A percentile compares a stretch with the other conserved stretches of the same genome.
phyloP scores from a whole-genome alignment of 116 monocot species.

The Phalaenopsis hybrid region DNA sequence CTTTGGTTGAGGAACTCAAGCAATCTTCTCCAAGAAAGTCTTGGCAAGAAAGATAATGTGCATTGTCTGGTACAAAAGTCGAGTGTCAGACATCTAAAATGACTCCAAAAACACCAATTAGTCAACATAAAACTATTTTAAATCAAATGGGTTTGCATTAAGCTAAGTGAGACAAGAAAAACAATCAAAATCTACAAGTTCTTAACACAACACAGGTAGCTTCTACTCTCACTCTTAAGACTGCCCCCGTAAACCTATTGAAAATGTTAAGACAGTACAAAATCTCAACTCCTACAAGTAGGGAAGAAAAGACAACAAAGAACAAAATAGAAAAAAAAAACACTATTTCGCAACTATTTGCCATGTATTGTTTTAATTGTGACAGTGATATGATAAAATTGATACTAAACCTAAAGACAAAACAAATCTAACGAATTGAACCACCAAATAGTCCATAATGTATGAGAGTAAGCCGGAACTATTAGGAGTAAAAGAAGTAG shows the following conservation, averaged over 20 bases:
- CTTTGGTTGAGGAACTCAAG: no score
- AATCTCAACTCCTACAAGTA: background rate
- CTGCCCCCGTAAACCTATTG: background rate
- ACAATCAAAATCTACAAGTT: no score
- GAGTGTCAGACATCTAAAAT: background rate
- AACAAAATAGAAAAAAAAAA: no score
- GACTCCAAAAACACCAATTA: background rate
- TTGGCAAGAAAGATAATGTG: no score
- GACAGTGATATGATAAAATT: background rate
- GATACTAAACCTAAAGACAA: background rate
- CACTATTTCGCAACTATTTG: background rate
- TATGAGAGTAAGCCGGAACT: background rate
- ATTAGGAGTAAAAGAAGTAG: background rate
- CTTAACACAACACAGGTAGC: no score
- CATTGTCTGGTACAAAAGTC: no score
- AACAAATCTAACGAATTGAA: background rate
- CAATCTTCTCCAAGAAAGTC: no score
- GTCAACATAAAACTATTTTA: background rate
- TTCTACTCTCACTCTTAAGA: no score
- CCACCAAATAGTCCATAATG: background rate
- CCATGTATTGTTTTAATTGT: background rate
- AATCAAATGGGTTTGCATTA: background rate
- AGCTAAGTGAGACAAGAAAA: background rate
- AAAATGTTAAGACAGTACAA: background rate
- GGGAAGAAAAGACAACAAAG: background rate